A percentile compares a stretch with the other conserved stretches of the same genome.
Evolutionary conservation across 257 asterid genomes (phyloP).

Genomic region (Solanum acaule): DNA sequence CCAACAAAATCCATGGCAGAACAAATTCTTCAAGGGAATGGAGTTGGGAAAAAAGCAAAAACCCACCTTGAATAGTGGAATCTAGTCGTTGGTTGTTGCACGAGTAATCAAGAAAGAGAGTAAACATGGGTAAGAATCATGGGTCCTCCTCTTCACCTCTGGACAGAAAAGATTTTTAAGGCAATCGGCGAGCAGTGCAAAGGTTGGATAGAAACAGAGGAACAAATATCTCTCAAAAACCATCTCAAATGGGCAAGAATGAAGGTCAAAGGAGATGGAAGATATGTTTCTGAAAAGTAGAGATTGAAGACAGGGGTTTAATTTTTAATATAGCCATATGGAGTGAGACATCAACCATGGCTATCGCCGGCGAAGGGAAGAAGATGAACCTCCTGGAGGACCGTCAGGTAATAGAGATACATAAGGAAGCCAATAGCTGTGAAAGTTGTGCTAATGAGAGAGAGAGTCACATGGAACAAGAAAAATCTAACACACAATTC

Average conservation of each 20-base stretch:
- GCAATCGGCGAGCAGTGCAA: not conserved
- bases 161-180: not conserved
- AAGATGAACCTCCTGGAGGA: not conserved
- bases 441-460: not conserved
- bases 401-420: not conserved
- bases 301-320: not conserved
- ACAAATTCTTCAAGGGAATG: not conserved
- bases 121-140: not conserved
- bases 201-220: not conserved
- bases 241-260: not conserved
- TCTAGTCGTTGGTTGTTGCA: not conserved
- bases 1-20: not conserved
- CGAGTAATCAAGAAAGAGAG: not conserved
- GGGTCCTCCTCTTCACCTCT: not conserved
- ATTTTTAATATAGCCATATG: not conserved
- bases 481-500: not conserved
- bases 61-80: not conserved
- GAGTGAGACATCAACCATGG: not conserved
- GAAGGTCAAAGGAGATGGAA: not conserved
- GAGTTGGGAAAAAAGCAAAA: not conserved
- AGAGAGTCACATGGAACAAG: not conserved
- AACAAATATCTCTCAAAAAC: not conserved
- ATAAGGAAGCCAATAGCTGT: not conserved
- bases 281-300: not conserved
- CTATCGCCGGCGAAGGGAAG: not conserved